Evolutionary conservation across 331 rosid genomes (phyloP), one percentile per base, ranked within the genome.

Genomic region (Saraca asoca): DNA sequence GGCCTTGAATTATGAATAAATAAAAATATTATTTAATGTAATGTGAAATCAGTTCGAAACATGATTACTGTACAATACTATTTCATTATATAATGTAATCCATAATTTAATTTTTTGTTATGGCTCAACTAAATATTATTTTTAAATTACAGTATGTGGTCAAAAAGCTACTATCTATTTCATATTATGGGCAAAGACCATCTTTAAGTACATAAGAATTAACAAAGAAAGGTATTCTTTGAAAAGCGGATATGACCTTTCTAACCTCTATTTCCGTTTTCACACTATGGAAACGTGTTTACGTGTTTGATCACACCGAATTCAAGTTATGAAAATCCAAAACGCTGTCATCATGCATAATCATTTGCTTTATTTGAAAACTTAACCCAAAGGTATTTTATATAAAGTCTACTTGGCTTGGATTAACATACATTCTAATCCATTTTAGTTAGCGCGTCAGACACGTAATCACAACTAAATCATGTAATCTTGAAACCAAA

Each of bases 121-220:
- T 12, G 14, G 14, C 42, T 12, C 45, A 46, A 54, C 55, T 17
- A 18, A 18, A 17, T 50, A 17, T 6, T 8, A 18, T 24, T 24
- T 24, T 24, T 24, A 24, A 50, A 17, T 2, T 5, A 50, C 0
- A 29, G 38, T 17, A 31, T 12, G 31, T 33, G 78, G 88, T 83
- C 87, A 78, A 86, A 82, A 80, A 79, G 81, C 57, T 41, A 10
- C 70, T 34, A 75, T 60, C 62, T 73, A 78, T 58, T 75, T 54
- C 55, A 45, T 66, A 44, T 66, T 45, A 34, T 43, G 2, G 51
- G 17, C 2, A 24, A 70, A 64, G 29, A 17, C n/a, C 9, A 64
- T 59, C 29, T 51, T 39, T 46, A 75, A 46, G 66, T 48, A 59
- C 51, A 17, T 15, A 31, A 66, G n/a, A n/a, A n/a, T n/a, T n/a